These are phyloP conservation scores for Aspergillus cejpii DNA, from an alignment of 2,329 filamentous ascomycete species.

Conservation along the genomic window DNA sequence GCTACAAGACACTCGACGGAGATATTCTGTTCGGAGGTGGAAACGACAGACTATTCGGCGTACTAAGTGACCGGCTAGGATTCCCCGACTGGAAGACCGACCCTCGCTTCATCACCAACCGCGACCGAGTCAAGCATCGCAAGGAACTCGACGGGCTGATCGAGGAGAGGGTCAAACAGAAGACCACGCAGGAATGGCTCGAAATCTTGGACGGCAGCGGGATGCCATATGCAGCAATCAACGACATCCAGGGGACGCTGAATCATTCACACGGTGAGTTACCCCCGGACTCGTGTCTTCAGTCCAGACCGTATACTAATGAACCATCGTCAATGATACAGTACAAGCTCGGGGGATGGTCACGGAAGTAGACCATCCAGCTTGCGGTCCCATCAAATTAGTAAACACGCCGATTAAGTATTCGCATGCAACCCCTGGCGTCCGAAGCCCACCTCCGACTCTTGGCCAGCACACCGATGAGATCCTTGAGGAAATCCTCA, in stretches of 20 bases:
- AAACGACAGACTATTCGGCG: slow-evolving; percentile 56
- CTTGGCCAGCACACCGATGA: slow-evolving; percentile 83
- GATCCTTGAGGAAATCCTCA: slow-evolving; percentile 59
- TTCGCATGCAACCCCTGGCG: slow-evolving; percentile 69
- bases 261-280: slow-evolving; percentile 71
- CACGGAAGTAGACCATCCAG: slow-evolving; percentile 71
- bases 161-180: slow-evolving; percentile 64
- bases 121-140: slow-evolving; percentile 59
- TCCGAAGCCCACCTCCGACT: slow-evolving; percentile 72
- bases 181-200: slow-evolving; percentile 84
- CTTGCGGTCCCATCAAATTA: slow-evolving; percentile 78
- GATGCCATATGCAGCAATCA: slow-evolving; percentile 90
- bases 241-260: slow-evolving; percentile 79
- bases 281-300: not conserved
- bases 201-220: slow-evolving; percentile 80
- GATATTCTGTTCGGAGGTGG: slow-evolving; percentile 59
- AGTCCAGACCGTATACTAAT: not conserved
- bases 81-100: slow-evolving; percentile 55
- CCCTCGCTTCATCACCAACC: slow-evolving; percentile 53
- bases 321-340: slow-evolving; percentile 23
- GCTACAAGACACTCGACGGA: slow-evolving; percentile 61
- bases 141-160: slow-evolving; percentile 70
- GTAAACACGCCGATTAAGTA: slow-evolving; percentile 95
- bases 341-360: slow-evolving; percentile 79
- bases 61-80: slow-evolving; percentile 52